A percentile compares a stretch with the other conserved stretches of the same genome.
These are phyloP conservation scores for Dovyalis caffra DNA, from an alignment of 345 rosid genomes.

Conservation along the genomic window DNA sequence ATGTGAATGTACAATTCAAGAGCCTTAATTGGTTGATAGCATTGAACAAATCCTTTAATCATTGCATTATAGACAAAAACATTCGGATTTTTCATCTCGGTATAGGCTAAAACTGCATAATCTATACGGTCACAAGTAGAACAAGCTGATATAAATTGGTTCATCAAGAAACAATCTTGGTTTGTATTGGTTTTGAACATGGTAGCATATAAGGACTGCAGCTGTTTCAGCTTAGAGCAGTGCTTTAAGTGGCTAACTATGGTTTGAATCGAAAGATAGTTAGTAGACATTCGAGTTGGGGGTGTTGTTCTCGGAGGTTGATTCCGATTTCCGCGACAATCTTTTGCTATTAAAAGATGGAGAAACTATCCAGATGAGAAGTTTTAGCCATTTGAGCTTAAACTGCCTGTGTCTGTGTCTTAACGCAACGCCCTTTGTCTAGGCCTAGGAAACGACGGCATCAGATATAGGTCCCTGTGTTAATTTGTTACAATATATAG, in stretches of 20 bases:
- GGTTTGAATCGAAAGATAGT: background rate
- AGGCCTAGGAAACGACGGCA: too few relatives aligned
- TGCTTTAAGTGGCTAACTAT: constrained; percentile 24
- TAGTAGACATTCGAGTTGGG: background rate
- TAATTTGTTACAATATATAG: too few relatives aligned
- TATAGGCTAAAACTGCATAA: constrained; percentile 46
- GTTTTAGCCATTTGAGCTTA: too few relatives aligned
- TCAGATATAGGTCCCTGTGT: too few relatives aligned
- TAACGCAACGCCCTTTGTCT: too few relatives aligned
- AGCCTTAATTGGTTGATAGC: constrained; percentile 42
- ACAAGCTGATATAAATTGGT: constrained; percentile 64
- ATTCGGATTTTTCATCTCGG: constrained; percentile 52
- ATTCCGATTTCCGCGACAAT: too few relatives aligned
- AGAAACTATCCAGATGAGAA: too few relatives aligned
- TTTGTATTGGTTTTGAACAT: constrained; percentile 55
- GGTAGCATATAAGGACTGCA: constrained; percentile 49
- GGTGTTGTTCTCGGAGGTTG: too few relatives aligned
- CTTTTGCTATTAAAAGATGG: too few relatives aligned
- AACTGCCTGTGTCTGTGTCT: too few relatives aligned
- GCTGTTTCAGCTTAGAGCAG: constrained; percentile 36
- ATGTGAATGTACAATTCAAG: constrained; percentile 37
- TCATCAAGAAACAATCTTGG: constrained; percentile 54
- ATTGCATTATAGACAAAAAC: constrained; percentile 70
- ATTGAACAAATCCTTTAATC: constrained; percentile 46
- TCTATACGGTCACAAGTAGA: constrained; percentile 31